Evolutionary conservation across 2,329 filamentous ascomycete genomes (phyloP), one percentile per base, ranked within the genome.

Genomic region (Pseudogymnoascus sp.): DNA sequence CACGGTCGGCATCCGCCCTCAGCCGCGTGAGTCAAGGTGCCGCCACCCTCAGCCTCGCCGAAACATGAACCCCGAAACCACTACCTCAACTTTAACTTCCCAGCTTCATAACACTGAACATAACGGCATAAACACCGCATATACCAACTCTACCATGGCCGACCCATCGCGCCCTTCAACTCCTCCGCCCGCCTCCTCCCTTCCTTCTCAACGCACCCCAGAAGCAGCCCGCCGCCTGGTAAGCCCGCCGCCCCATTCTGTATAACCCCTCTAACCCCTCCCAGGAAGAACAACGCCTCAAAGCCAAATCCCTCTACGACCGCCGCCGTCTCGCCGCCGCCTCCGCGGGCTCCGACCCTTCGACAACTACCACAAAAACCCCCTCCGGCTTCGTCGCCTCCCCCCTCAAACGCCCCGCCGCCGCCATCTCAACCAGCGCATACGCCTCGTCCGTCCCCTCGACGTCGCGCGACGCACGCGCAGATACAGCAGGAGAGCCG

Each of bases 261-360:
- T 11, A 4, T 25, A 25, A 2, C 13, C 23, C 14, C 25, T 54
- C 48, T 54, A 54, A 54, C 48, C 10, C 2, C n/a, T 4, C 14
- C 37, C 65, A 95, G 90, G 93, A 97, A 85, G 87, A 93, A 75
- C 93, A 88, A 70, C 86, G 93, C 19, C 83, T 97, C 31, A 90
- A 87, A 77, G 91, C 95, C 63, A 98, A 97, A 81, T 54, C 48
- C 8, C 48, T 54, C 14, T 54, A 54, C 3, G 48, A 54, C 48
- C 48, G 48, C 48, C 48, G 48, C n/a, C 48, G 61, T 6, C 37
- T 16, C 13, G 34, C 61, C 37, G 69, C 70, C 64, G 41, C 72
- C 63, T 64, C 72, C 39, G 65, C 72, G 66, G 37, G 68, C 65
- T 60, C 73, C 69, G 65, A 68, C 37, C 64, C 71, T 65, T 75